Base-by-base conservation (phyloP, 2,329 filamentous ascomycete genomes). In the Allantophomopsis cytisporea region DNA sequence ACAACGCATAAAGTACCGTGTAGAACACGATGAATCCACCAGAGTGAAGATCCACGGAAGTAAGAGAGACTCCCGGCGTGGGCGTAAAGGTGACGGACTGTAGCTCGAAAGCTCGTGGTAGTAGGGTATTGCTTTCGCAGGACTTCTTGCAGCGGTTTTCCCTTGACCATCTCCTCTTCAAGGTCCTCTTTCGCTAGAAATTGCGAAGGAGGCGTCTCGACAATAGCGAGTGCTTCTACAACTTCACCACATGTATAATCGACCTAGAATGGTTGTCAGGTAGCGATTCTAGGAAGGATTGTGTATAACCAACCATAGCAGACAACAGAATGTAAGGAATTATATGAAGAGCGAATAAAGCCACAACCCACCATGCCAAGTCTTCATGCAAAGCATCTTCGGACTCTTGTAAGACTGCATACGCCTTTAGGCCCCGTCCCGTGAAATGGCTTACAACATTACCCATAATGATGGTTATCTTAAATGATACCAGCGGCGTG, bases 31-130 rank as follows among this genome's bases (percentile, higher is more conserved):
- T 20, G 18, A 7, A 20, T 20, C 4, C 18, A 20, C 18, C 18
- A 20, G 46, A 71, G 60, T 33, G 55, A 52, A 43, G 85, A 54
- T 41, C 85, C 86, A 45, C 84, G 80, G 69, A 85, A 81, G 51
- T 73, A 67, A 42, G 80, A 71, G 43, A 63, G 63, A 60, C 71
- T 71, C 45, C 86, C 84, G 43, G 70, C 77, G 47, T 74, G 62
- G 36, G 71, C 62, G 46, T 66, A 66, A 35, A 95, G 68, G 43
- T 80, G 77, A 38, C 59, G 60, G 43, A 80, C 57, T 2, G 76
- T 73, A 7, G 61, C 62, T 43, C 69, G 65, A 51, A 83, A 69
- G 46, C 63, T 72, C 39, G 68, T 64, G 28, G 79, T 83, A 51
- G 82, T 68, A 40, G 74, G 76, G 54, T 68, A 65, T 47, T 68